Evolutionary conservation across 768 basidiomycete genomes (phyloP).

Genomic region (Roridomyces roridus): DNA sequence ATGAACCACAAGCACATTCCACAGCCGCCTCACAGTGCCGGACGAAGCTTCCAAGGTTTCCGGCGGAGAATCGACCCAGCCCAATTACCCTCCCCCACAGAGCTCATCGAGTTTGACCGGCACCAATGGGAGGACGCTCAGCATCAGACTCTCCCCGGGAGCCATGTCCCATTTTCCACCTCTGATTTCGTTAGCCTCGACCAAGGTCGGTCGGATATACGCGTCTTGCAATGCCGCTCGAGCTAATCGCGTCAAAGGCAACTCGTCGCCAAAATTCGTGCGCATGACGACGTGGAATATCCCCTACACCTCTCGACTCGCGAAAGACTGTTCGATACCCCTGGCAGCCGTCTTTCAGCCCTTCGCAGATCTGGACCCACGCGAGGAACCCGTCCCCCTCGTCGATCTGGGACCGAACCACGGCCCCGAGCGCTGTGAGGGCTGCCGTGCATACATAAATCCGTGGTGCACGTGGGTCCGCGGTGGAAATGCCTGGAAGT

Average conservation of each 20-base stretch:
- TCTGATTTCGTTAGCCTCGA: constrained; percentile 91
- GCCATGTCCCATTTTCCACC: constrained; percentile 81
- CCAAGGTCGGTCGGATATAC: constrained; percentile 71
- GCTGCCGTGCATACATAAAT: constrained; percentile 91
- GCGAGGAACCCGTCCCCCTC: constrained; percentile 81
- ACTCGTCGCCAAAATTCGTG: constrained; percentile 90
- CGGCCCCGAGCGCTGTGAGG: constrained; percentile 85
- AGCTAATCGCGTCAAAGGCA: constrained; percentile 50
- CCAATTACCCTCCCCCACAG: constrained; percentile 92
- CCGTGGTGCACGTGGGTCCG: constrained; percentile 89
- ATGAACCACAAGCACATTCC: constrained; percentile 64
- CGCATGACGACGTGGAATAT: constrained; percentile 91
- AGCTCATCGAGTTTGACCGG: constrained; percentile 79
- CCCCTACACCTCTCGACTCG: constrained; percentile 79
- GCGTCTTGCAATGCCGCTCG: neutral
- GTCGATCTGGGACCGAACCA: constrained; percentile 71
- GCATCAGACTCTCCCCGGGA: constrained; percentile 62
- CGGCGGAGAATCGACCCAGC: constrained; percentile 83
- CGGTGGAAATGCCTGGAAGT: constrained; percentile 87
- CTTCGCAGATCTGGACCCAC: constrained; percentile 79
- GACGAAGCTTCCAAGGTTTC: constrained; percentile 61
- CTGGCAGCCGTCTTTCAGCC: constrained; percentile 88
- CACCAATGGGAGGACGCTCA: constrained; percentile 75
- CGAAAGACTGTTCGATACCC: constrained; percentile 84
- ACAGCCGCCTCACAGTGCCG: constrained; percentile 74